Conservation (phyloP, 768 basidiomycete genomes). For the Trametes sanguinea region DNA sequence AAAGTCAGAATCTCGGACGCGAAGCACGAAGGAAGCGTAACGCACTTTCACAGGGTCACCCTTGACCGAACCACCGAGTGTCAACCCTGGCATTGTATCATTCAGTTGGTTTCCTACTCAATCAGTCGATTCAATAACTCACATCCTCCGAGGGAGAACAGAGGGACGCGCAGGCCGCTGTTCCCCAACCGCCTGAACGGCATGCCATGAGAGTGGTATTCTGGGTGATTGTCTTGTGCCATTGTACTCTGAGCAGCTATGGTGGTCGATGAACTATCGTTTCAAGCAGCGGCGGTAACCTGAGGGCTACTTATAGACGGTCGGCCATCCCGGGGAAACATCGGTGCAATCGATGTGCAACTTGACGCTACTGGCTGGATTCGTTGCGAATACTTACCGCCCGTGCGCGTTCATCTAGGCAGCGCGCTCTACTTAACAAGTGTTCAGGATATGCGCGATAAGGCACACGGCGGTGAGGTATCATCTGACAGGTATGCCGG, state of each 20-base stretch:
- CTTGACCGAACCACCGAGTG: slow-evolving; percentile 62
- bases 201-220: slow-evolving; percentile 55
- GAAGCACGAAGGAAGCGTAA: background rate
- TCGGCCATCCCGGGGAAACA: too few relatives aligned
- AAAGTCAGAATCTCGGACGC: background rate
- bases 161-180: slow-evolving; percentile 63
- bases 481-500: too few relatives aligned
- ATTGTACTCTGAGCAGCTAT: background rate
- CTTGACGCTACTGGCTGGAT: too few relatives aligned
- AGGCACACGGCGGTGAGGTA: too few relatives aligned
- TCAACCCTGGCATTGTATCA: slow-evolving; percentile 43
- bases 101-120: background rate
- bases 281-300: too few relatives aligned
- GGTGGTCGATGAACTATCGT: too few relatives aligned
- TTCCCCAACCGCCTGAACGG: slow-evolving; percentile 58
- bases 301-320: background rate
- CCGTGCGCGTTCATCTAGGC: too few relatives aligned
- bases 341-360: too few relatives aligned
- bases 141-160: slow-evolving; percentile 73
- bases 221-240: background rate
- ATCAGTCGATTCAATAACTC: slow-evolving; percentile 8
- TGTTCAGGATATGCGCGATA: too few relatives aligned
- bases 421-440: too few relatives aligned
- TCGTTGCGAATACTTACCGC: too few relatives aligned
- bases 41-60: slow-evolving; percentile 71